phyloP scores from a whole-genome alignment of 164 flowering plant genomes.

The Warburgia ugandensis region DNA sequence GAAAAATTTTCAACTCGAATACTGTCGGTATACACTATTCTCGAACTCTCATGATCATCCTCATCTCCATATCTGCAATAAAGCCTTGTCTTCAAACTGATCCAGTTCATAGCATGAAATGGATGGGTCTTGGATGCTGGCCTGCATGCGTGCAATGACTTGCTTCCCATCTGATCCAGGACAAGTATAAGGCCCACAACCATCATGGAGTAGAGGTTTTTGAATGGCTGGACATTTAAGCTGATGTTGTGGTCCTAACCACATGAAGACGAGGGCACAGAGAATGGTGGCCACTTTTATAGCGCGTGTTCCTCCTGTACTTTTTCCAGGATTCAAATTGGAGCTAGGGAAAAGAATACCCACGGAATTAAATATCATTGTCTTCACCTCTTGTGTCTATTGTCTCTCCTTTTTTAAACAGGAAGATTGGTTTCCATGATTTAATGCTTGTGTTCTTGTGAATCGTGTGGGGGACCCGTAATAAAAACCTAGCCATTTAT shows the following conservation, averaged over 20 bases:
- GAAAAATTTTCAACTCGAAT: too few relatives aligned
- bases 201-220: not conserved
- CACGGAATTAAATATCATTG: constrained; percentile 17
- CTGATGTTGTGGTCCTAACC: constrained; percentile 12
- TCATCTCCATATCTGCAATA: too few relatives aligned
- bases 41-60: too few relatives aligned
- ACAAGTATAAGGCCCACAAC: not conserved
- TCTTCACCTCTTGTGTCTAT: not conserved
- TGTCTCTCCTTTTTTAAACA: constrained; percentile 3
- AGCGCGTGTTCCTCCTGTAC: constrained; percentile 13
- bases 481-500: too few relatives aligned
- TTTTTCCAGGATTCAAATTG: too few relatives aligned
- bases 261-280: not conserved
- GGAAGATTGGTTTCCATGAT: not conserved
- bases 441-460: constrained; percentile 1
- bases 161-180: not conserved
- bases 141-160: not conserved
- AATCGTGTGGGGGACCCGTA: too few relatives aligned
- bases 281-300: constrained; percentile 10
- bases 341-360: constrained; percentile 11
- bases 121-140: too few relatives aligned
- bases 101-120: too few relatives aligned
- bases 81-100: too few relatives aligned
- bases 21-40: too few relatives aligned
- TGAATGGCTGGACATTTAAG: constrained; percentile 8